These are phyloP conservation scores for Mycocentrospora acerina DNA, from an alignment of 2,329 filamentous ascomycete genomes.

Conservation along the genomic window DNA sequence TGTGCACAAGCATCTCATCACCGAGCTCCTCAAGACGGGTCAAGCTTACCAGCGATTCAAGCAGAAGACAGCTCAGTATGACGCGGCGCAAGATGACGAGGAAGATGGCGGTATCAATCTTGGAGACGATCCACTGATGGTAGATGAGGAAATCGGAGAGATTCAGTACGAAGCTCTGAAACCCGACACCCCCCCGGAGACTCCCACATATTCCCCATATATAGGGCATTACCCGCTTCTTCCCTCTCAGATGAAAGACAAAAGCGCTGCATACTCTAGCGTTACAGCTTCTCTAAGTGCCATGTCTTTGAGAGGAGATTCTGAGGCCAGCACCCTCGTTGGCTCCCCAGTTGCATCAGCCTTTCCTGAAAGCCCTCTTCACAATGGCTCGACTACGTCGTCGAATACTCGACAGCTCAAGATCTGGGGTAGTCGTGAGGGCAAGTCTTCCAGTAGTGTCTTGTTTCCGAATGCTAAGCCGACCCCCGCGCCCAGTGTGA, in stretches of 20 bases:
- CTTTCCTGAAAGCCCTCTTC: background rate
- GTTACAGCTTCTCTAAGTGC: slow-evolving; percentile 10
- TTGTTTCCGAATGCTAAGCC: slow-evolving; percentile 43
- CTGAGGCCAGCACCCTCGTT: slow-evolving; percentile 11
- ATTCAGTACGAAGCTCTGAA: slow-evolving; percentile 27
- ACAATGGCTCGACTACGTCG: slow-evolving; percentile 1
- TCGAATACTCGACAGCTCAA: slow-evolving; percentile 16
- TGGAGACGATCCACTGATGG: slow-evolving; percentile 15
- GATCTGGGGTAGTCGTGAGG: slow-evolving; percentile 23
- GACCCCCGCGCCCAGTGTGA: slow-evolving; percentile 18
- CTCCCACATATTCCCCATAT: no score
- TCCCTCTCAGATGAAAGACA: slow-evolving; percentile 7
- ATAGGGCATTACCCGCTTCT: slow-evolving; percentile 23
- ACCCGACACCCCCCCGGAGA: slow-evolving; percentile 15
- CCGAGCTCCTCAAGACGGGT: slow-evolving; percentile 26
- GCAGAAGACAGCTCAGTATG: slow-evolving; percentile 31
- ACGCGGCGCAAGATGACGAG: slow-evolving; percentile 30
- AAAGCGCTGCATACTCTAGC: slow-evolving; percentile 1
- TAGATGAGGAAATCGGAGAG: slow-evolving; percentile 17
- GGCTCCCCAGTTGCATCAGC: slow-evolving; percentile 1
- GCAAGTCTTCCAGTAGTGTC: slow-evolving; percentile 20
- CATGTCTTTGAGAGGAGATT: slow-evolving; percentile 18
- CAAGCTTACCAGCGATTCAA: slow-evolving; percentile 23
- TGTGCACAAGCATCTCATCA: slow-evolving; percentile 53
- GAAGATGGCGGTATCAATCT: slow-evolving; percentile 29